A percentile compares a stretch with the other conserved stretches of the same genome.
These are phyloP conservation scores for Helminthosporium solani DNA, from an alignment of 2,329 filamentous ascomycete species.

Conservation along the genomic window DNA sequence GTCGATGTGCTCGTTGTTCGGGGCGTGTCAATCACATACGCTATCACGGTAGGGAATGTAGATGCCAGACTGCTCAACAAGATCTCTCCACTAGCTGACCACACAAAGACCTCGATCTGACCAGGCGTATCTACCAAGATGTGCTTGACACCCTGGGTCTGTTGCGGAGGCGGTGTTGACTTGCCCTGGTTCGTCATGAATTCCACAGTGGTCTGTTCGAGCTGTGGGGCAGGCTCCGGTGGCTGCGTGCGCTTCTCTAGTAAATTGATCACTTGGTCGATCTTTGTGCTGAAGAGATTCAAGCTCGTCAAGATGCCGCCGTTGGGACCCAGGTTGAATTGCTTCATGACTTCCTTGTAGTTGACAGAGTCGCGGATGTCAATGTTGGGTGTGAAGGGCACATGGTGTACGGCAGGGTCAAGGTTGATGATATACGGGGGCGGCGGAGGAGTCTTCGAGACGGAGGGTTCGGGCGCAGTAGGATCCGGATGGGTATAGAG, in stretches of 20 bases:
- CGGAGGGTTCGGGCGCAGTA: conserved; percentile 27
- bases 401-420: conserved; percentile 88
- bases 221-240: conserved; percentile 30
- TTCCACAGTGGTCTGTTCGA: conserved; percentile 37
- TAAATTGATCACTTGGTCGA: conserved; percentile 87
- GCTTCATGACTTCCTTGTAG: conserved; percentile 99
- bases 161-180: conserved; percentile 26
- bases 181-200: conserved; percentile 40
- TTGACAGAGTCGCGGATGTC: conserved; percentile 98
- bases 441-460: conserved; percentile 29
- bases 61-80: conserved; percentile 89
- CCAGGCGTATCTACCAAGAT: conserved; percentile 95
- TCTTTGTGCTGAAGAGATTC: conserved; percentile 96
- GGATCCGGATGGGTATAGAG: conserved; percentile 73
- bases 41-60: conserved; percentile 93
- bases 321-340: conserved; percentile 96
- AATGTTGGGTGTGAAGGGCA: conserved; percentile 96
- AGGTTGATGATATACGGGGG: conserved; percentile 96
- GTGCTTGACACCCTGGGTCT: conserved; percentile 65
- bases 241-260: conserved; percentile 83
- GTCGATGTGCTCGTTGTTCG: conserved; percentile 90
- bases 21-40: conserved; percentile 96
- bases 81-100: conserved; percentile 94
- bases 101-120: conserved; percentile 98
- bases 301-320: conserved; percentile 93